These are phyloP conservation scores for Starmera dryadoides DNA, from an alignment of 805 yeast species.

Conservation along the genomic window DNA sequence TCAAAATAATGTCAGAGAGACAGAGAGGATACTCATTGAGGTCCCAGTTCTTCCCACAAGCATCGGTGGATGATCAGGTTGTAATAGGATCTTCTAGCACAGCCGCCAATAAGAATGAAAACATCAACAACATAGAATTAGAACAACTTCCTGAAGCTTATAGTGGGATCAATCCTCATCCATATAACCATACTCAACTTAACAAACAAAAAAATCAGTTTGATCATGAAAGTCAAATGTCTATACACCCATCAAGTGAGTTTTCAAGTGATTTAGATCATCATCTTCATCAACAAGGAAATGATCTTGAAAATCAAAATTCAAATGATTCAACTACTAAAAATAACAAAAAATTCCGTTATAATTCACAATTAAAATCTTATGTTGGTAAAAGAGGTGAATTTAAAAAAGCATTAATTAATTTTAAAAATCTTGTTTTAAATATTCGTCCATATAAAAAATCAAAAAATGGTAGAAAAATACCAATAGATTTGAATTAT, in stretches of 20 bases:
- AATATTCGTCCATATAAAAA: slow-evolving; percentile 43
- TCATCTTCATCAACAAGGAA: no score
- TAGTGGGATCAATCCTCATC: no score
- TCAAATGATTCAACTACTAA: no score
- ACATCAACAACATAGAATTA: background rate
- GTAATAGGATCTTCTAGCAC: background rate
- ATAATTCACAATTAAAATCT: slow-evolving; percentile 6
- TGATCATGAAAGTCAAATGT: no score
- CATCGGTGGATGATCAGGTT: slow-evolving; percentile 12
- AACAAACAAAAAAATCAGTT: no score
- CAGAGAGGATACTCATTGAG: slow-evolving; percentile 62
- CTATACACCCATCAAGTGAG: no score
- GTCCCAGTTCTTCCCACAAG: slow-evolving; percentile 53
- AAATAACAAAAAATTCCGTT: slow-evolving; percentile 14
- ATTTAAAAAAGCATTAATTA: slow-evolving; percentile 8
- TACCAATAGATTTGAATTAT: slow-evolving; percentile 55
- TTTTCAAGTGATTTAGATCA: no score
- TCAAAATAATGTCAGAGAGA: slow-evolving; percentile 24
- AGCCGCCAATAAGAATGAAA: no score
- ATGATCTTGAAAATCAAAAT: no score
- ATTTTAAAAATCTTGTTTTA: slow-evolving; percentile 29
- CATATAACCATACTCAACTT: no score
- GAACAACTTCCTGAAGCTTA: background rate
- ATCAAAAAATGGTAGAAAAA: slow-evolving; percentile 62
- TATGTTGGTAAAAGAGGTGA: slow-evolving; percentile 19